These are phyloP conservation scores for Neoboletus subvelutipes DNA, from an alignment of 768 basidiomycete genomes.

Conservation along the genomic window DNA sequence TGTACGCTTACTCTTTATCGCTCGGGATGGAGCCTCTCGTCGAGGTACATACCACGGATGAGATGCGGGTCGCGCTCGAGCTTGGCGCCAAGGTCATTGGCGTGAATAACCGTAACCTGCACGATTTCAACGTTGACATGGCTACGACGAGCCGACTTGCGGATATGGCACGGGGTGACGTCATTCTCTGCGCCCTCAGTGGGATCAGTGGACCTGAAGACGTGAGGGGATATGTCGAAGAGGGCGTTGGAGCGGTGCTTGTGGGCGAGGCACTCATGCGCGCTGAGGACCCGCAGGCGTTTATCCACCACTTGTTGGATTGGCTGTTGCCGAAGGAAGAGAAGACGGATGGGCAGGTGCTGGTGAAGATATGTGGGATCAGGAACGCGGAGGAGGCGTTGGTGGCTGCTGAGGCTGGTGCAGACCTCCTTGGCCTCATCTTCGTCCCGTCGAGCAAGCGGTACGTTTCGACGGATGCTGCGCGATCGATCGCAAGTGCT, in stretches of 20 bases:
- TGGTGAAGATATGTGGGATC: constrained; percentile 97
- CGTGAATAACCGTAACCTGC: constrained; percentile 97
- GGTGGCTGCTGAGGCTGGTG: constrained; percentile 77
- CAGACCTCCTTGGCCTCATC: constrained; percentile 89
- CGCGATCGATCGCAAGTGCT: constrained; percentile 39
- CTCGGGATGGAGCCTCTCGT: constrained; percentile 98
- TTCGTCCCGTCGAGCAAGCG: constrained; percentile 81
- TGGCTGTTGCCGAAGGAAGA: constrained; percentile 50
- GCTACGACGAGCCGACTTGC: constrained; percentile 84
- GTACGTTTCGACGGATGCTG: constrained; percentile 57
- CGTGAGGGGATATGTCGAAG: constrained; percentile 76
- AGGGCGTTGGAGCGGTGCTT: constrained; percentile 91
- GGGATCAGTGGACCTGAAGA: constrained; percentile 81
- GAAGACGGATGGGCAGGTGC: constrained; percentile 43
- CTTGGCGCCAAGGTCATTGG: constrained; percentile 91
- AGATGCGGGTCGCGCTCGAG: constrained; percentile 84
- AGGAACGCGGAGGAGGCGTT: constrained; percentile 73
- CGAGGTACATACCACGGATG: constrained; percentile 92
- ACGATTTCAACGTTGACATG: constrained; percentile 98
- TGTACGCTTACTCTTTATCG: constrained; percentile 77
- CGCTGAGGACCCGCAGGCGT: constrained; percentile 73
- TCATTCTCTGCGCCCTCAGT: constrained; percentile 88
- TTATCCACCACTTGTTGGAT: constrained; percentile 77
- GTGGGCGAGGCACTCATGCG: constrained; percentile 98
- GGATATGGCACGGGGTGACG: constrained; percentile 79